These are phyloP conservation scores for Zygosaccharomyces gambellarensis DNA, from an alignment of 805 yeast genomes.

Conservation along the genomic window DNA sequence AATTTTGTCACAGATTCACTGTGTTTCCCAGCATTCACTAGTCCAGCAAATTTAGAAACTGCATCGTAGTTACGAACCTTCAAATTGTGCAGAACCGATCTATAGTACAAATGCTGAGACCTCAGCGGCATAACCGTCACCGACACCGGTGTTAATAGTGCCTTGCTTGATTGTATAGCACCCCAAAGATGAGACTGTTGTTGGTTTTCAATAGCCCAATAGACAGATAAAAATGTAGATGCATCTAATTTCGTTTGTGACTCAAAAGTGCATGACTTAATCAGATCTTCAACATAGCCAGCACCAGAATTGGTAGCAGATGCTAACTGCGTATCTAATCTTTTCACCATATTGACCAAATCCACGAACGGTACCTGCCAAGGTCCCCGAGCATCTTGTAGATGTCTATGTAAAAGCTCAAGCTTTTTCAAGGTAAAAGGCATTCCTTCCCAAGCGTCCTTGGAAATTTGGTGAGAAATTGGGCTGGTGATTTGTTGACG, in stretches of 20 bases:
- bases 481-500: constrained; percentile 33
- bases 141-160: constrained; percentile 38
- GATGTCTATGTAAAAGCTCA: constrained; percentile 42
- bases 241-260: constrained; percentile 17
- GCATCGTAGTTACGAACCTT: constrained; percentile 18
- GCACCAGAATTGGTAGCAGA: background rate
- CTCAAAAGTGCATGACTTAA: constrained; percentile 1
- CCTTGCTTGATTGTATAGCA: constrained; percentile 29
- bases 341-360: constrained; percentile 35
- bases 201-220: constrained; percentile 47
- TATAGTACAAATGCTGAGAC: constrained; percentile 35
- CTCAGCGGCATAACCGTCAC: constrained; percentile 43
- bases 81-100: constrained; percentile 30
- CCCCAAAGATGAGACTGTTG: constrained; percentile 44
- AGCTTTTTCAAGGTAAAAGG: constrained; percentile 40
- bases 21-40: constrained; percentile 16
- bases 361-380: constrained; percentile 38
- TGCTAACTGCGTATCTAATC: constrained; percentile 32
- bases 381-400: constrained; percentile 42
- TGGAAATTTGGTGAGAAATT: constrained; percentile 36
- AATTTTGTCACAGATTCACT: constrained; percentile 14
- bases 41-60: constrained; percentile 26
- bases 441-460: constrained; percentile 38
- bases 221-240: constrained; percentile 40
- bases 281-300: constrained; percentile 2